Percentiles rank a stretch among this genome's conserved stretches.
Evolutionary conservation across 2,329 filamentous ascomycete species (phyloP).

Genomic region (Fonsecaea erecta): DNA sequence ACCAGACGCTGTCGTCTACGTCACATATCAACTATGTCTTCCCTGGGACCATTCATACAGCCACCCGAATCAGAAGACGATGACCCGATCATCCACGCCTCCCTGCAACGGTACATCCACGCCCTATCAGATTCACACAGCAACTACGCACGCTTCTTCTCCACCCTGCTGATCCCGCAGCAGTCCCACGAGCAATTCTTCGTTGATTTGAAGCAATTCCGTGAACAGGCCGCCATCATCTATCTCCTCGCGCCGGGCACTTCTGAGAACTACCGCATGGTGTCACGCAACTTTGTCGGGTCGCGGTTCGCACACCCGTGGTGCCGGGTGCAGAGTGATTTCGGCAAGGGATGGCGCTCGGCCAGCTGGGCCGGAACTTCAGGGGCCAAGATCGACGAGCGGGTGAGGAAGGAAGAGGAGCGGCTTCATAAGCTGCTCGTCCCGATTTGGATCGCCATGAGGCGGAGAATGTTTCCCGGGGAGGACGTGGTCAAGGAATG

Average conservation of each 20-base stretch:
- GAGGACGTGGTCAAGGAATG: conserved; percentile 30
- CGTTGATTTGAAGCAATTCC: conserved; percentile 35
- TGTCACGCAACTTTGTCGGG: conserved; percentile 27
- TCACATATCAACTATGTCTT: conserved; percentile 3
- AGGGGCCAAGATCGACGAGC: conserved; percentile 18
- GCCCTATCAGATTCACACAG: conserved; percentile 30
- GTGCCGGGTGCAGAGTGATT: conserved; percentile 31
- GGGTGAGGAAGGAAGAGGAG: conserved; percentile 34
- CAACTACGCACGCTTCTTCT: conserved; percentile 36
- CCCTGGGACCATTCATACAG: background rate
- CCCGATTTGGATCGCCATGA: conserved; percentile 37
- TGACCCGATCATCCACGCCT: conserved; percentile 23
- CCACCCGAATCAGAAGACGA: conserved; percentile 18
- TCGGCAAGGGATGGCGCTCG: conserved; percentile 22
- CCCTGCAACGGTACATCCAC: conserved; percentile 32
- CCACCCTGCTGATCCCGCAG: conserved; percentile 34
- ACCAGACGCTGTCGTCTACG: background rate
- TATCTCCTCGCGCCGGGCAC: conserved; percentile 23
- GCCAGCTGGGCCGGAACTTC: conserved; percentile 24
- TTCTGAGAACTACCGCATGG: conserved; percentile 28
- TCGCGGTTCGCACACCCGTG: conserved; percentile 37
- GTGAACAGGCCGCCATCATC: conserved; percentile 31
- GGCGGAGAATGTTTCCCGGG: conserved; percentile 35
- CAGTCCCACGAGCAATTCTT: conserved; percentile 33
- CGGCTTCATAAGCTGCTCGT: conserved; percentile 37